phyloP scores from a whole-genome alignment of 495 filamentous ascomycete genomes.

The Penicillium arizonense region DNA sequence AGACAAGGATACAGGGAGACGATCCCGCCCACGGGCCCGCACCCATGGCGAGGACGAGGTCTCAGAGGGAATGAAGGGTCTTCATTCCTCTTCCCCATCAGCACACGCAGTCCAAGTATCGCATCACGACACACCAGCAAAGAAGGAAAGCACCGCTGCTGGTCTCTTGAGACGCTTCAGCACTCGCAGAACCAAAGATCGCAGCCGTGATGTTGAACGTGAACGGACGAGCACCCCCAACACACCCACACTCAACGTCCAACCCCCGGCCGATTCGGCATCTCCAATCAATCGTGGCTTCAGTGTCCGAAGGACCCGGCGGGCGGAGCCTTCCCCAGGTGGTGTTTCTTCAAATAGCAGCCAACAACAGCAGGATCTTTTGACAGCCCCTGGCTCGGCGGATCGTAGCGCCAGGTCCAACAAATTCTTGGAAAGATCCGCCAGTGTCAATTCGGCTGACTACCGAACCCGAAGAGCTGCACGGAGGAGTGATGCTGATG shows the following conservation, averaged over 20 bases:
- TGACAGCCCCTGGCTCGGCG: slow-evolving; percentile 64
- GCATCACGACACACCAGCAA: slow-evolving; percentile 60
- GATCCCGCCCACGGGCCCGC: slow-evolving; percentile 79
- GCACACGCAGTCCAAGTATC: slow-evolving; percentile 54
- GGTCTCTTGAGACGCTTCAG: slow-evolving; percentile 90
- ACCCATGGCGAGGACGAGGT: slow-evolving; percentile 97
- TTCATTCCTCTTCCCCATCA: slow-evolving; percentile 56
- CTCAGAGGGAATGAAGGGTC: slow-evolving; percentile 69
- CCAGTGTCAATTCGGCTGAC: slow-evolving; percentile 84
- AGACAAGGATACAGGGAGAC: slow-evolving; percentile 72
- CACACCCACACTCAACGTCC: slow-evolving; percentile 67
- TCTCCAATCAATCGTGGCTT: slow-evolving; percentile 72
- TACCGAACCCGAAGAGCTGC: slow-evolving; percentile 60
- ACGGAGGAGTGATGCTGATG: slow-evolving; percentile 56
- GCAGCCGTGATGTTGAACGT: slow-evolving; percentile 48
- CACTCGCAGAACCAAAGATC: slow-evolving; percentile 69
- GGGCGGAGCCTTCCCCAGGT: slow-evolving; percentile 53
- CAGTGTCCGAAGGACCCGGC: slow-evolving; percentile 70
- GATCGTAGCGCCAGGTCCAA: slow-evolving; percentile 56
- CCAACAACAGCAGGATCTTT: slow-evolving; percentile 68
- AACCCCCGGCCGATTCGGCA: slow-evolving; percentile 65
- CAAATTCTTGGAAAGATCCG: slow-evolving; percentile 72
- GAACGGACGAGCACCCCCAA: slow-evolving; percentile 59
- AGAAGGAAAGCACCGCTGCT: slow-evolving; percentile 84
- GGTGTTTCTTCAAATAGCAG: slow-evolving; percentile 61